These are phyloP conservation scores for Xerocomellus dryophilus DNA, from an alignment of 768 basidiomycete species.

Conservation along the genomic window DNA sequence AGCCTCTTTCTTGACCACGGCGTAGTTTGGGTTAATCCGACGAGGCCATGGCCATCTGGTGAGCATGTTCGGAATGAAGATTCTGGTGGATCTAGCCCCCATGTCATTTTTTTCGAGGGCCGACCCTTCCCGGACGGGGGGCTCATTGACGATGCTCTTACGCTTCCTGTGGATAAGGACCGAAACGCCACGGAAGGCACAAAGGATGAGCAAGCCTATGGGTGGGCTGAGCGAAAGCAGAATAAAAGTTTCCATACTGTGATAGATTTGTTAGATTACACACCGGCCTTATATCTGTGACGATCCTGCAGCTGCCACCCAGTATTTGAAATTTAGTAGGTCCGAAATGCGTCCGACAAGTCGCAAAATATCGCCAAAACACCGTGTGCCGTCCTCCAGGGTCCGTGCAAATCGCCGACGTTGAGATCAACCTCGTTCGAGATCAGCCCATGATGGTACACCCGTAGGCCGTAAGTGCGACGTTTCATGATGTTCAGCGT, in stretches of 20 bases:
- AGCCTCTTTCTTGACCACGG: conserved; percentile 1
- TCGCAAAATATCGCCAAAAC: background rate
- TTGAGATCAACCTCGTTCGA: no score
- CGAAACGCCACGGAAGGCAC: background rate
- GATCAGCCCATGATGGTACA: no score
- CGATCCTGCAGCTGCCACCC: background rate
- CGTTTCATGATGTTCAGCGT: background rate
- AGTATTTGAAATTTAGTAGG: background rate
- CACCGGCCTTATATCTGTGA: background rate
- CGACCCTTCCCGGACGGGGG: no score
- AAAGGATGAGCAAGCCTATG: background rate
- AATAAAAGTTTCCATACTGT: background rate
- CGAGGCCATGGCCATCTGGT: conserved; percentile 14
- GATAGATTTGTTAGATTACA: background rate
- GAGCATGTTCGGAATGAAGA: conserved; percentile 14
- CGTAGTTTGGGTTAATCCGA: conserved; percentile 5
- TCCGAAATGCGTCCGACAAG: background rate
- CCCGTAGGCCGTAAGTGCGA: no score
- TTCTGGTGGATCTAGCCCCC: background rate
- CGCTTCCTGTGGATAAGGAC: background rate
- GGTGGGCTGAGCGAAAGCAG: background rate
- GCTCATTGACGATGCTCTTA: background rate
- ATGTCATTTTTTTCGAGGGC: background rate
- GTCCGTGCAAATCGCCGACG: background rate
- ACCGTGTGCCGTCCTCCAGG: background rate